phyloP scores from a whole-genome alignment of 1,139 yeast species.

The Saccharomyces hybrid region DNA sequence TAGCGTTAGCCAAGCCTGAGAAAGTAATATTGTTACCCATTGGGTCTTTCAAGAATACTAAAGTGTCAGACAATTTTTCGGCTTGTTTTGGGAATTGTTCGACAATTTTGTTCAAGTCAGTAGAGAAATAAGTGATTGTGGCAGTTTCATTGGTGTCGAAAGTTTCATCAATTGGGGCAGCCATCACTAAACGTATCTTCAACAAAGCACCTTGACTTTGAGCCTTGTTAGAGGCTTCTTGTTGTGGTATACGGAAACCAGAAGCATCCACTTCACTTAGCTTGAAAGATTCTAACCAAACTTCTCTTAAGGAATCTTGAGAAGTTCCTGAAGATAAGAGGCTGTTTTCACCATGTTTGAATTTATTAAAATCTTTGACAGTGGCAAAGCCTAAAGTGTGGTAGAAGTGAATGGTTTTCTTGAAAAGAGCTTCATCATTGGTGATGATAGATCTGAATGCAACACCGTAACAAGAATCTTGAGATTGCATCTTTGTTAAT shows the following conservation, averaged over 20 bases:
- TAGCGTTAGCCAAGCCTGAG: constrained; percentile 33
- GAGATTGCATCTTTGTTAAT: constrained; percentile 15
- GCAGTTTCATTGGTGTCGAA: constrained; percentile 29
- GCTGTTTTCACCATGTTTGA: constrained; percentile 33
- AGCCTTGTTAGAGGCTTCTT: constrained; percentile 40
- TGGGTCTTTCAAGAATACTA: constrained; percentile 44
- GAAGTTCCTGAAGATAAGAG: constrained; percentile 44
- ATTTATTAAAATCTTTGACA: constrained; percentile 45
- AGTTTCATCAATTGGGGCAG: constrained; percentile 27
- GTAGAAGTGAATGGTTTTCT: constrained; percentile 46
- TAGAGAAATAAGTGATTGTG: constrained; percentile 43
- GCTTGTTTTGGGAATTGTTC: constrained; percentile 31
- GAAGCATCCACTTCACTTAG: constrained; percentile 42
- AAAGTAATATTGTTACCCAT: constrained; percentile 48
- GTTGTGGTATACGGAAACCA: constrained; percentile 51
- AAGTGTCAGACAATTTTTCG: constrained; percentile 24
- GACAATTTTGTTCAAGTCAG: constrained; percentile 39
- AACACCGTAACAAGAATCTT: constrained; percentile 32
- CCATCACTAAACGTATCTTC: constrained; percentile 50
- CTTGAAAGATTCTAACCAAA: constrained; percentile 67
- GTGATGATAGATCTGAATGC: constrained; percentile 59
- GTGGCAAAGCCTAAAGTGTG: constrained; percentile 50
- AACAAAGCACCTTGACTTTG: constrained; percentile 52
- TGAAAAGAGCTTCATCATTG: constrained; percentile 41
- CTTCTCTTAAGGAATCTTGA: constrained; percentile 55